Evolutionary conservation across 345 rosid genomes (phyloP), one percentile per base, ranked within the genome.

Genomic region (Excoecaria agallocha): DNA sequence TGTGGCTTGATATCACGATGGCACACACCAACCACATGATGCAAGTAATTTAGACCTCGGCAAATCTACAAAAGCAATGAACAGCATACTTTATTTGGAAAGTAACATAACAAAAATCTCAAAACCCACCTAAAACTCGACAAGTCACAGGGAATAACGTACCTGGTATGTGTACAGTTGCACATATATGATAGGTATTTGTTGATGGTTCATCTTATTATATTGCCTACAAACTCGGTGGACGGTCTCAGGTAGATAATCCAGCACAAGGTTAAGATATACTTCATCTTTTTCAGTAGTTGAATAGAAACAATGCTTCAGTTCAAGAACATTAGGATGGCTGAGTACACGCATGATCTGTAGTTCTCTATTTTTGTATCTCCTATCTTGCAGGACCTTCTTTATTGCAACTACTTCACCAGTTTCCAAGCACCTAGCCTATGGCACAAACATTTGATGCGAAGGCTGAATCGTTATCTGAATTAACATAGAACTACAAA

Each of bases 1-100:
- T 93, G 98, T 22, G 99, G 99, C 87, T 93, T 95, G 76, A 95
- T 91, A 85, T 95, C 99, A 68, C 99, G 98, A 76, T 95, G 99
- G 73, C 97, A 93, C 66, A 93, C 97, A 67, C 96, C 94, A 83
- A 90, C 82, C 54, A 95, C 96, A 60, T 87, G 82, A 77, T 95
- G 99, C 76, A 95, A 81, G 85, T 93, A 95, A 86, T 90, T 95
- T 66, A 95, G 86, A 5, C 92, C 99, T 15, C 99, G 98, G 39
- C 92, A 95, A 61, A 95, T 95, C 99, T 93, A 76, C 76, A 85
- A 59, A 74, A 43, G 37, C 17, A 62, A 49, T 68, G 78, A 78
- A 46, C 56, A 80, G 35, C 11, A 68, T 45, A 37, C 57, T 56
- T 50, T 16, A 55, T 50, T 75, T 10, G 10, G 10, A 43, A 8